Evolutionary conservation across 306 rosid genomes (phyloP), one percentile per base, ranked within the genome.

Genomic region (Erythrophleum fordii): DNA sequence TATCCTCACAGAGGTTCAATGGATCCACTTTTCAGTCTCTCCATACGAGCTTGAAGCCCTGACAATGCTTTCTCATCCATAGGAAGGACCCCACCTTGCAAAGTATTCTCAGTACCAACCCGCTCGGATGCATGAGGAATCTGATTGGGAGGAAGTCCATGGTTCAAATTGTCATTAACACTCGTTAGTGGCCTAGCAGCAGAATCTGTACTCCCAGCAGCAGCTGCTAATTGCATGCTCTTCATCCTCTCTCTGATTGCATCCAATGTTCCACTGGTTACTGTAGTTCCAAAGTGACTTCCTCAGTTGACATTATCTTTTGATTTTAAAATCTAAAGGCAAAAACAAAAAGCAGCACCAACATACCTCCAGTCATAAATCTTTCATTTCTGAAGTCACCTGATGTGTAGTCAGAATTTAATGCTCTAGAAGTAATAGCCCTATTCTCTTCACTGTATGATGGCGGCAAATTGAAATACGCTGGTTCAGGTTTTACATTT

Each of bases 41-140:
- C 99, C 99, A 96, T 96, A 59, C 99, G 91, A 1, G 99, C 99
- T 80, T 96, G 99, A 83, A 96, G 99, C 53, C 99, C 98, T 22
- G 97, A 96, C 77, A 96, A 84, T 6, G 98, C 98, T 80, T 83
- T 96, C 89, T 93, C 98, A 74, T 93, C 99, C 92, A 93, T 88
- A 11, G 99, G 99, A 82, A 88, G 97, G 65, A 89, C 97, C 62
- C 92, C 92, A 60, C 88, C 81, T 70, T 88, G 94, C 76, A 88
- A 72, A 25, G 92, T 69, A 83, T 91, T 92, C 77, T 92, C 97
- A 1, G 79, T 41, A 59, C 79, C 83, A 5, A 53, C 77, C 45
- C 78, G 86, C 16, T 90, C 98, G 0, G 92, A 69, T 45, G 88
- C 68, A 75, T 77, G 94, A 69, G 90, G 88, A 78, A 83, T 86